Base-by-base conservation (phyloP, 352 stramenopile genomes). In the Pythium sp. region DNA sequence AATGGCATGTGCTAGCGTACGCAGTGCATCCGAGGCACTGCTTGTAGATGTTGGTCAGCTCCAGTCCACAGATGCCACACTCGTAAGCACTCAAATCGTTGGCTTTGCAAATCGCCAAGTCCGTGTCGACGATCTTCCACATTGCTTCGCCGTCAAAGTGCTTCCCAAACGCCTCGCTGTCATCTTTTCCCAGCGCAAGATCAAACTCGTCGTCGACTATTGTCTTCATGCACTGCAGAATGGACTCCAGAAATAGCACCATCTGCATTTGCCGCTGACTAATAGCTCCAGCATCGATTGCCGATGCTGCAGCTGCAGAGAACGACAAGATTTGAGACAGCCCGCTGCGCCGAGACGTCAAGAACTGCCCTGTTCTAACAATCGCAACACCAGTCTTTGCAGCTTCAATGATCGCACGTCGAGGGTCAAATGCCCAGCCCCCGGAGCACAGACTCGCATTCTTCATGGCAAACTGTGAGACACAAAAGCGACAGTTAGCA, bases 21-120 rank as follows among this genome's bases (percentile, higher is more conserved):
- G 92, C 75, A 1, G 83, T 79, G 61, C 87, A 95, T 41, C 87
- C 87, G 3, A 95, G 73, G 36, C 87, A 95, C 67, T 93, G 85
- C 72, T 95, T 93, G 76, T 93, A 93, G 58, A 89, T 77, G 70
- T 95, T 95, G 26, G 82, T 84, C n/a, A 95, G 84, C 70, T 95
- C 87, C 1, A 85, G 78, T 0, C 73, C 72, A 68, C 84, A 93
- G 59, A 93, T 84, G 22, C 79, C 79, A 53, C 86, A 93, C 53
- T 67, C 70, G 67, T 91, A 93, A 49, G 87, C 82, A 8, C 68
- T 64, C 56, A 53, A 62, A 74, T 69, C 69, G 67, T 51, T 81
- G 22, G 58, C 49, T 46, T 59, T 26, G 38, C 53, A 58, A 26
- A 58, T 56, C 24, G 56, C 69, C 64, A 92, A 56, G 24, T 86